Evolutionary conservation across 352 stramenopile genomes (phyloP).

Genomic region (Hyaloperonospora arabidopsidis): DNA sequence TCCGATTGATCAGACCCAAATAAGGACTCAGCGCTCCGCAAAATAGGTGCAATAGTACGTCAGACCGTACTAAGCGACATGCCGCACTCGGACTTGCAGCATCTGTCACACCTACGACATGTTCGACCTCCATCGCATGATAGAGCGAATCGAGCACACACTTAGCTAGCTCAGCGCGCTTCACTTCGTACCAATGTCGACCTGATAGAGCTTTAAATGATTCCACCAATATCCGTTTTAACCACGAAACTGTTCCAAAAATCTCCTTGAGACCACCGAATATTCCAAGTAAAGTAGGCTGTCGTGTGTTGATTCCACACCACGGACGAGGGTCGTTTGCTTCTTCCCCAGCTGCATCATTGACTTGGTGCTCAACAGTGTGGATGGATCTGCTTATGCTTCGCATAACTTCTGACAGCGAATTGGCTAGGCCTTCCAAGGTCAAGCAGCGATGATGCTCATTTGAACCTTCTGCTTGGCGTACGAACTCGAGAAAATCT

Average conservation of each 20-base stretch:
- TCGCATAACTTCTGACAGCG: conserved; percentile 28
- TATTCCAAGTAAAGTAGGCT: conserved; percentile 40
- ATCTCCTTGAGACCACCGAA: conserved; percentile 38
- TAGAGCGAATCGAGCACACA: conserved; percentile 42
- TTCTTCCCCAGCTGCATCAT: neutral
- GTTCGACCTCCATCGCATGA: conserved; percentile 31
- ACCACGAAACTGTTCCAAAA: conserved; percentile 39
- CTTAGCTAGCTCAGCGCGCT: conserved; percentile 31
- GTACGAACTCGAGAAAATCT: conserved; percentile 29
- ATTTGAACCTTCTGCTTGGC: conserved; percentile 7
- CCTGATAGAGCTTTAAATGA: conserved; percentile 28
- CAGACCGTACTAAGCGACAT: conserved; percentile 29
- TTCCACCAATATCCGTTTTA: conserved; percentile 24
- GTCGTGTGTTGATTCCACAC: conserved; percentile 18
- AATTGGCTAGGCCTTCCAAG: conserved; percentile 45
- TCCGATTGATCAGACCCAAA: conserved; percentile 38
- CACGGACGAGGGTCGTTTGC: conserved; percentile 16
- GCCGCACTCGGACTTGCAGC: conserved; percentile 1
- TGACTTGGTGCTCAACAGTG: conserved; percentile 18
- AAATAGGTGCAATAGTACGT: conserved; percentile 44
- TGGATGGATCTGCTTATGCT: conserved; percentile 22
- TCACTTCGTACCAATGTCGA: conserved; percentile 23
- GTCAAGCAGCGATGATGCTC: conserved; percentile 25
- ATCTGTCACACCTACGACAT: conserved; percentile 27
- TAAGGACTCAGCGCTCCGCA: conserved; percentile 38